phyloP scores from a whole-genome alignment of 768 basidiomycete species.

The Trametes coccinea region DNA sequence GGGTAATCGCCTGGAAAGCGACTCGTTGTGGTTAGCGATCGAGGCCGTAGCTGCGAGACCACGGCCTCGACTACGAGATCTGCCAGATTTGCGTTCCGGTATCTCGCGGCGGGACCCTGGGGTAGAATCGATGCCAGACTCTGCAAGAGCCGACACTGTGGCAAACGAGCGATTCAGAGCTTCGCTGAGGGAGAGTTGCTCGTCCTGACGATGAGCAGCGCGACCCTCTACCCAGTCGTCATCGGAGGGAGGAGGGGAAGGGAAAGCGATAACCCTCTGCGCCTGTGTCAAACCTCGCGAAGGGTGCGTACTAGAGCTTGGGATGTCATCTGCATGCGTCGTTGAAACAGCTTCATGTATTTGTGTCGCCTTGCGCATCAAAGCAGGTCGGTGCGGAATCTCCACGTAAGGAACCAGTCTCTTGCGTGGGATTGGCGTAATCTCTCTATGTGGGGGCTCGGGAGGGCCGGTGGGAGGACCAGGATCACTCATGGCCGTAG shows the following conservation, averaged over 20 bases:
- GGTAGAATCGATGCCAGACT: neutral
- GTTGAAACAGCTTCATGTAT: neutral
- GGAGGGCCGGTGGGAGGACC: too few species aligned
- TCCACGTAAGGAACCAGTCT: neutral
- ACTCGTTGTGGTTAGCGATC: neutral
- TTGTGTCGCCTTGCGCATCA: neutral
- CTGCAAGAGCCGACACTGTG: neutral
- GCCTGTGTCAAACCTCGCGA: neutral
- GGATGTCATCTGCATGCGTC: neutral
- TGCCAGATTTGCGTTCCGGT: neutral
- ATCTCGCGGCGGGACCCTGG: neutral
- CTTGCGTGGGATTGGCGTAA: neutral
- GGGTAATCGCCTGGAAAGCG: neutral
- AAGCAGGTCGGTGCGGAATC: neutral
- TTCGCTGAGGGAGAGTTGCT: neutral
- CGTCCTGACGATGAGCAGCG: neutral
- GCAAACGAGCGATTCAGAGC: conserved; percentile 12
- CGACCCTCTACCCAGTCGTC: neutral
- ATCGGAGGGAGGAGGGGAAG: conserved; percentile 2
- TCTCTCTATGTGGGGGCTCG: too few species aligned
- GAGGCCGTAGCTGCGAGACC: neutral
- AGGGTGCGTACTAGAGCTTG: too few species aligned
- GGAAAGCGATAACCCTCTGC: neutral
- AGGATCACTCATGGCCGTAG: too few species aligned
- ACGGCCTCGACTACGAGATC: neutral